phyloP scores from a whole-genome alignment of 2,329 filamentous ascomycete genomes.

The Zymoseptoria brevis region DNA sequence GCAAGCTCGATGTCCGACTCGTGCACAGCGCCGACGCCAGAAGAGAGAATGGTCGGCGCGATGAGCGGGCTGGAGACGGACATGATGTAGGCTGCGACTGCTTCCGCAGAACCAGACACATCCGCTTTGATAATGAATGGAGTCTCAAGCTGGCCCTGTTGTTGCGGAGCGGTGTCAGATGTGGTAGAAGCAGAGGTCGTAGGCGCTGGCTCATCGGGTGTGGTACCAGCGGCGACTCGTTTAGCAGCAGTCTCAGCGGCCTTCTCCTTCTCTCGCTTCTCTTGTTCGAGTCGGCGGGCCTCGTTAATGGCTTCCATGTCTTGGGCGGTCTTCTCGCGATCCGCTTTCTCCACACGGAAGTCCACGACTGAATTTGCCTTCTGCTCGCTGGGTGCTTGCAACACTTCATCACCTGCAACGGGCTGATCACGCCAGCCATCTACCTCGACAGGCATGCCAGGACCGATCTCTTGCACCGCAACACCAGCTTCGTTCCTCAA shows the following conservation, averaged over 20 bases:
- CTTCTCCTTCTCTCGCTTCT: slow-evolving; percentile 54
- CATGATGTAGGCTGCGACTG: slow-evolving; percentile 67
- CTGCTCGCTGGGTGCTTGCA: slow-evolving; percentile 73
- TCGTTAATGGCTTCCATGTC: slow-evolving; percentile 75
- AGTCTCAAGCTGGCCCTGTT: slow-evolving; percentile 49
- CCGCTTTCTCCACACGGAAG: slow-evolving; percentile 64
- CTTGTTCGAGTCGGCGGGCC: slow-evolving; percentile 48
- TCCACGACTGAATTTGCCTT: slow-evolving; percentile 70
- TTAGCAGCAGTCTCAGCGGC: slow-evolving; percentile 32
- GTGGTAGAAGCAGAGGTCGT: slow-evolving; percentile 12
- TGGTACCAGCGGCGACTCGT: slow-evolving; percentile 7
- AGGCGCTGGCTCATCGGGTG: slow-evolving; percentile 22
- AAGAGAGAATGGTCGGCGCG: slow-evolving; percentile 65
- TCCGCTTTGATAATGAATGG: slow-evolving; percentile 88
- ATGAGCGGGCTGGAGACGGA: slow-evolving; percentile 81
- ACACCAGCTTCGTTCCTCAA: slow-evolving; percentile 78
- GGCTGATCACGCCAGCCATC: slow-evolving; percentile 92
- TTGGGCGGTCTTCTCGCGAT: slow-evolving; percentile 55
- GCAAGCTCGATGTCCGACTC: slow-evolving; percentile 90
- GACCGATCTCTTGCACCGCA: slow-evolving; percentile 63
- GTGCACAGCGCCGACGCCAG: slow-evolving; percentile 66
- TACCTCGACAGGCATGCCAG: slow-evolving; percentile 84
- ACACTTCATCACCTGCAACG: slow-evolving; percentile 73
- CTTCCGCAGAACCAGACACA: slow-evolving; percentile 88
- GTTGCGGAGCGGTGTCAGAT: slow-evolving; percentile 23